phyloP scores from a whole-genome alignment of 805 yeast genomes.

The Candida hungchunana region DNA sequence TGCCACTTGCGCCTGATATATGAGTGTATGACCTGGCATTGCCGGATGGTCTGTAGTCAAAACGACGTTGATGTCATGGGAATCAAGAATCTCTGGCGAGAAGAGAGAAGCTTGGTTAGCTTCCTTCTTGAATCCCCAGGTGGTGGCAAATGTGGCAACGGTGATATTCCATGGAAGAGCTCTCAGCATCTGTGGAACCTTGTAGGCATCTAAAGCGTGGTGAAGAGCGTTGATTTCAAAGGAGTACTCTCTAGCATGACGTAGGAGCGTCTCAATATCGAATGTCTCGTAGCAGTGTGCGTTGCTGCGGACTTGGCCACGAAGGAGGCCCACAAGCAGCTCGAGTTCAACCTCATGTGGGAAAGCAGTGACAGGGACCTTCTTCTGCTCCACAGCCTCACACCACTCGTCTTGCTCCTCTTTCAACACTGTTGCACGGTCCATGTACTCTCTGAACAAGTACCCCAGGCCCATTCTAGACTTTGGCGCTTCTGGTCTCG shows the following conservation, averaged over 20 bases:
- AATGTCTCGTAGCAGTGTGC: conserved; percentile 11
- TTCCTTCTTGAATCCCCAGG: conserved; percentile 11
- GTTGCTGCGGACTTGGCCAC: conserved; percentile 9
- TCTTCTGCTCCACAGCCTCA: conserved; percentile 1
- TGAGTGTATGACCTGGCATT: conserved; percentile 7
- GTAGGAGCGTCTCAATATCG: conserved; percentile 8
- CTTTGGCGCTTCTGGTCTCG: conserved; percentile 10
- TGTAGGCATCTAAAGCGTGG: conserved; percentile 8
- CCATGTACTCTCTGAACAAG: conserved; percentile 10
- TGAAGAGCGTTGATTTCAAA: conserved; percentile 9
- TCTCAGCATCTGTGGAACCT: conserved; percentile 5
- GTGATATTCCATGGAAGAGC: conserved; percentile 9
- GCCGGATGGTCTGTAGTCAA: conserved; percentile 12
- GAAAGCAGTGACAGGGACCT: conserved; percentile 3
- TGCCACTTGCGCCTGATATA: conserved; percentile 9
- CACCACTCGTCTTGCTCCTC: conserved; percentile 10
- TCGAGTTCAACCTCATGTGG: conserved; percentile 9
- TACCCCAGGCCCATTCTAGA: conserved; percentile 10
- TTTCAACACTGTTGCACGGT: conserved; percentile 7
- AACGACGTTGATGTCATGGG: conserved; percentile 6
- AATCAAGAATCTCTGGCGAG: conserved; percentile 6
- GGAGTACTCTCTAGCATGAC: conserved; percentile 7
- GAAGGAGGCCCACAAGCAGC: conserved; percentile 6
- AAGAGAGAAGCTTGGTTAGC: conserved; percentile 9
- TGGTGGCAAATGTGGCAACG: conserved; percentile 8